Evolutionary conservation across 1,139 yeast genomes (phyloP), one percentile per base, ranked within the genome.

Genomic region (Zhuliangozyma parablackwelliae): DNA sequence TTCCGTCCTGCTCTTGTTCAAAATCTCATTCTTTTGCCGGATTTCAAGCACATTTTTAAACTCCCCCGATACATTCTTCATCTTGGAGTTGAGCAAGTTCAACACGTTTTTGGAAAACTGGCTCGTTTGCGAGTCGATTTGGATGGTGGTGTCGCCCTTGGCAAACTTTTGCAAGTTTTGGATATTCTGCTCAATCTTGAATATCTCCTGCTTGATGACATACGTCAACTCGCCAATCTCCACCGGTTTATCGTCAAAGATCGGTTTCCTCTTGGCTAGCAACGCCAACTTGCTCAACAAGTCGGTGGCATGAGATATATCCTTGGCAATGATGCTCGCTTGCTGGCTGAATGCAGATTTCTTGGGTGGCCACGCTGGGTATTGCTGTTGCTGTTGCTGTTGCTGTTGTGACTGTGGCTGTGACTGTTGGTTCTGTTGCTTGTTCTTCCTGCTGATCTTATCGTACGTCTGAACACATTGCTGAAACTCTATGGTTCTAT

Each of bases 201-300:
- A 84, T 31, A 94, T 87, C 56, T 89, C 95, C 57, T 92, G 96
- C 55, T 92, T 94, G 53, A 92, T 89, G 34, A 92, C 85, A 54
- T 84, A 87, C 1, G 98, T 89, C 48, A 94, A 69, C 58, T 92
- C 97, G 13, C 92, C 87, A 44, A 94, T 87, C 56, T 92, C 98
- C 25, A 86, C 82, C 1, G 98, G 97, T 49, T 85, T 82, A 59
- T 94, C 98, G 56, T 90, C 96, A 51, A 92, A 87, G 53, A 92
- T 63, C n/a, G 97, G 95, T 57, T 89, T 90, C 49, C 90, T 70
- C 57, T 84, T 87, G 8, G 98, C 97, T 45, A 92, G 61, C 32
- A 78, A 51, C 1, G 98, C 96, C 35, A 92, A 69, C 49, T 89
- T 82, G 34, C 85, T 80, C 42, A 94, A 70, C 51, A 89, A 69